phyloP scores from a whole-genome alignment of 2,329 filamentous ascomycete genomes.

The Aspergillus novoparasiticus region DNA sequence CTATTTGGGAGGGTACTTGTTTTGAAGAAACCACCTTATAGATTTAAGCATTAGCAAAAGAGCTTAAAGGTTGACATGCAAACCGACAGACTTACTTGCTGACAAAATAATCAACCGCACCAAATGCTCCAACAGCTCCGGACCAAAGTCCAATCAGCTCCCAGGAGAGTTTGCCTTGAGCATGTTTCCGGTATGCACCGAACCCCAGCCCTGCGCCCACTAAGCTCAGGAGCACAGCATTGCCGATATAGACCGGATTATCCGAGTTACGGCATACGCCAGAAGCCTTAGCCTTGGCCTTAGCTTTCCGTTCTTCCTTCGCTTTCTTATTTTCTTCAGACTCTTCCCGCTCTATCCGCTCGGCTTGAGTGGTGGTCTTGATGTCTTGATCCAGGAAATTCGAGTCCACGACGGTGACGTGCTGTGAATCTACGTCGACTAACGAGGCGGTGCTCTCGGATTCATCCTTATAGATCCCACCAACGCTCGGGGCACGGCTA shows the following conservation, averaged over 20 bases:
- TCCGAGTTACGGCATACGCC: constrained; percentile 39
- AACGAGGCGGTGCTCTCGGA: constrained; percentile 46
- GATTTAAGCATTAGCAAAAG: constrained; percentile 14
- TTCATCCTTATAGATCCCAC: constrained; percentile 41
- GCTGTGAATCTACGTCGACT: constrained; percentile 51
- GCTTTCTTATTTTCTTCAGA: constrained; percentile 30
- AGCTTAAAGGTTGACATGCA: background rate
- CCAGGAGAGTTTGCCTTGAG: constrained; percentile 49
- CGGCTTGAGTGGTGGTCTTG: constrained; percentile 50
- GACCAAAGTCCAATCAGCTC: constrained; percentile 46
- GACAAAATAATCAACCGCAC: constrained; percentile 50
- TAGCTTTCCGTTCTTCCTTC: constrained; percentile 31
- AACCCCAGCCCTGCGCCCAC: constrained; percentile 47
- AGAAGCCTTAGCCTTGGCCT: constrained; percentile 33
- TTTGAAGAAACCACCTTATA: constrained; percentile 52
- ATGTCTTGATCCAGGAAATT: constrained; percentile 45
- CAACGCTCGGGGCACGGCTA: constrained; percentile 47
- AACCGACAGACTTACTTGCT: constrained; percentile 48
- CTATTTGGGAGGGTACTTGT: constrained; percentile 54
- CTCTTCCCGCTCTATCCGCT: constrained; percentile 46
- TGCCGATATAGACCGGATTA: constrained; percentile 52
- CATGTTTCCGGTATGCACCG: constrained; percentile 52
- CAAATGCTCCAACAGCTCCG: constrained; percentile 48
- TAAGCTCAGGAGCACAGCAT: constrained; percentile 46
- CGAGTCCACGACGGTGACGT: constrained; percentile 46